Evolutionary conservation across 140 eudicot genomes (phyloP), one percentile per base, ranked within the genome.

Genomic region (Senecio squalidus): DNA sequence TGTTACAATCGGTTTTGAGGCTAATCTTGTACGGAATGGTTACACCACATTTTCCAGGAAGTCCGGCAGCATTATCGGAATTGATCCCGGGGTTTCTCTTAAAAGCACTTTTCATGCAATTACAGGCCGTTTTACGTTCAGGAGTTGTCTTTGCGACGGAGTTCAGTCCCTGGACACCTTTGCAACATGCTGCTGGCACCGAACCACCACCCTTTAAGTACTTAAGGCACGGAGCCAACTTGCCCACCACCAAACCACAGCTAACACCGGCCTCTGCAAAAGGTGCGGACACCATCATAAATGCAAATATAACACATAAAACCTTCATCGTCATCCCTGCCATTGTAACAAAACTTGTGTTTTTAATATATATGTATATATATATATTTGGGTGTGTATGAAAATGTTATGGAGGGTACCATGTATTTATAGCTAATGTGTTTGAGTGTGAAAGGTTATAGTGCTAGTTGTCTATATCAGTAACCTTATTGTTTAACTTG

Each of bases 1-100:
- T 80, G 82, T 40, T 3, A 70, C 86, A 80, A 44, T 80, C 80
- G 2, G 63, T 64, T 33, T 30, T 4, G 24, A 76, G 68, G 79
- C 74, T 80, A 54, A 76, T 52, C 78, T 67, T 62, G 68, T 67
- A 80, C 27, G 86, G 79, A 39, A 76, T 25, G 39, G 17, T 22
- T 25, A 80, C 79, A 36, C 70, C 80, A 60, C 87, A 80, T 39
- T 59, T 44, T 13, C 58, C 14, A 8, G 77, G 75, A 44, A 80
- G 87, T 25, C 9, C 45, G 1, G 20, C 26, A 1, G 72, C 80
- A 15, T 30, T 21, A 57, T 7, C 25, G 39, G 17, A 14, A 44
- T 66, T 54, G 55, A 76, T 21, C 31, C 60, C 72, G 0, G 62
- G 0, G 13, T 18, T 25, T 2, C 71, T 3, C 1, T 22, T 2